phyloP scores from a whole-genome alignment of 176 grass and related monocot genomes.

The Coix lacrymajobi region DNA sequence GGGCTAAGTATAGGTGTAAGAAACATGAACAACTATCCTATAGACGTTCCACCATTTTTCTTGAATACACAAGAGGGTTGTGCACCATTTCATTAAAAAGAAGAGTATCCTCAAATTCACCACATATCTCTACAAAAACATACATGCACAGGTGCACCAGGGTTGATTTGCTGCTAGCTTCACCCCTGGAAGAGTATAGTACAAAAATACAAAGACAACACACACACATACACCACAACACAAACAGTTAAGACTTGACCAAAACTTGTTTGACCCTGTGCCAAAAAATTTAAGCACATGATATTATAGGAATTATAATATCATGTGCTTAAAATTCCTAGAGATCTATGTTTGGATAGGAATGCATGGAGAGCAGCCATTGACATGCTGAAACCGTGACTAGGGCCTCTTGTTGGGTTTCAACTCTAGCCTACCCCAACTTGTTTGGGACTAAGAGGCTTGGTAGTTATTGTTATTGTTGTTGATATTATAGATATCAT shows the following conservation, averaged over 20 bases:
- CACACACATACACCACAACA: background rate
- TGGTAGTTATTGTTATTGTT: too few species aligned
- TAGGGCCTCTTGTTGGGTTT: too few species aligned
- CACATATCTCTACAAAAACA: too few species aligned
- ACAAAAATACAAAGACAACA: background rate
- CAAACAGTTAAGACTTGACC: background rate
- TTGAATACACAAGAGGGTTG: background rate
- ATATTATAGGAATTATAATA: background rate
- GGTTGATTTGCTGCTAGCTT: too few species aligned
- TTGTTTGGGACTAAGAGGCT: too few species aligned
- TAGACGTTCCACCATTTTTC: background rate
- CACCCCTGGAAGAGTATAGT: too few species aligned
- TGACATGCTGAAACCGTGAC: too few species aligned
- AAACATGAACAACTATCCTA: background rate
- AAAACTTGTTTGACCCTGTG: conserved; percentile 3
- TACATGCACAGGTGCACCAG: too few species aligned
- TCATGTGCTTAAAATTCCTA: too few species aligned
- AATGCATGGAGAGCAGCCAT: too few species aligned
- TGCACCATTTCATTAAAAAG: background rate
- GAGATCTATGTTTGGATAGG: too few species aligned
- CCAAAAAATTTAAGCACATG: background rate
- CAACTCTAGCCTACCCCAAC: too few species aligned
- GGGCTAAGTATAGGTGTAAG: background rate
- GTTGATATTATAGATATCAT: background rate
- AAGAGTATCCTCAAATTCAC: background rate